Evolutionary conservation across 345 rosid genomes (phyloP).

Genomic region (Acer campestre): DNA sequence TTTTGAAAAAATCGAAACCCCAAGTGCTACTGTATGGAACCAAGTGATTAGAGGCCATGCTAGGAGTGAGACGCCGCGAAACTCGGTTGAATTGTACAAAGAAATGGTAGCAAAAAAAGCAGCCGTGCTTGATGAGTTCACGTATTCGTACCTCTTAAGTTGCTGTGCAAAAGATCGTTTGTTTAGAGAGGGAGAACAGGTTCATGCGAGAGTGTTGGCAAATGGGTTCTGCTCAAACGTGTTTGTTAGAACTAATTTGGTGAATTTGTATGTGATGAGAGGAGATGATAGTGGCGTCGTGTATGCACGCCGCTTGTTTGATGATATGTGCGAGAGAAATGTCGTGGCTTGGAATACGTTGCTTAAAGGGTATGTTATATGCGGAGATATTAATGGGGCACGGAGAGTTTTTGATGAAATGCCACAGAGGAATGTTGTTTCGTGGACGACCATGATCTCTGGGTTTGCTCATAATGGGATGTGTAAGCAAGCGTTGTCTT

Average conservation of each 20-base stretch:
- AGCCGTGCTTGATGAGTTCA: slow-evolving; percentile 44
- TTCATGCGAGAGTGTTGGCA: slow-evolving; percentile 45
- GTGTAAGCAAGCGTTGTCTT: slow-evolving; percentile 38
- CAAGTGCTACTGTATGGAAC: slow-evolving; percentile 53
- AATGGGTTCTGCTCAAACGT: slow-evolving; percentile 41
- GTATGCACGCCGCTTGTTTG: slow-evolving; percentile 38
- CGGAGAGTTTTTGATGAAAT: slow-evolving; percentile 37
- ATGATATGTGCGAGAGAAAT: slow-evolving; percentile 42
- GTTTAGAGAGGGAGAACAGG: slow-evolving; percentile 46
- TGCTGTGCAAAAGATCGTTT: slow-evolving; percentile 38
- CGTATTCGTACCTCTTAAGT: slow-evolving; percentile 48
- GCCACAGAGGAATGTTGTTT: slow-evolving; percentile 41
- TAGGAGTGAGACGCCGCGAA: slow-evolving; percentile 26
- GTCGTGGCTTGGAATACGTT: slow-evolving; percentile 45
- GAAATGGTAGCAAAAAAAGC: slow-evolving; percentile 35
- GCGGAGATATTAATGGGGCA: slow-evolving; percentile 34
- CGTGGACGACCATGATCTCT: slow-evolving; percentile 47
- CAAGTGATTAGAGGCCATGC: slow-evolving; percentile 50
- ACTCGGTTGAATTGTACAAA: slow-evolving; percentile 35
- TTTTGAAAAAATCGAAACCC: slow-evolving; percentile 27
- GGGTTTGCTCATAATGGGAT: slow-evolving; percentile 37
- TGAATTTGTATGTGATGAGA: slow-evolving; percentile 40
- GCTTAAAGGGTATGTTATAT: slow-evolving; percentile 36
- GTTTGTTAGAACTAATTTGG: slow-evolving; percentile 47
- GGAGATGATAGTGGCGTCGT: slow-evolving; percentile 13